Evolutionary conservation across 192 early-diverging fungal species (phyloP), one percentile per base, ranked within the genome.

Genomic region (Phycomyces nitens): DNA sequence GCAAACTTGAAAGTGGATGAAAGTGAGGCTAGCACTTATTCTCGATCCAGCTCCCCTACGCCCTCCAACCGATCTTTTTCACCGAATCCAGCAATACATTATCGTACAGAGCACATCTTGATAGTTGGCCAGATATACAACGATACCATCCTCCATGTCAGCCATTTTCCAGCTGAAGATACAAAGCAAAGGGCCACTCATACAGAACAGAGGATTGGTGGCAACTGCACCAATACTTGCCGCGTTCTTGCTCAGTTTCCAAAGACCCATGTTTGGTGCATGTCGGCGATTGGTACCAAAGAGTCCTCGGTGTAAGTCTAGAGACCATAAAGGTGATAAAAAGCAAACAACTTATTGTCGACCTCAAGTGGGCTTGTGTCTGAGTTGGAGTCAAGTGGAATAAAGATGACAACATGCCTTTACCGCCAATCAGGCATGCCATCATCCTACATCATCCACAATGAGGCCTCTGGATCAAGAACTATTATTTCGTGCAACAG

Each of bases 401-500:
- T 84, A 41, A 74, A 78, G 18, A 82, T 76, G 14, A 69, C 62
- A 3, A 65, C 75, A 20, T 79, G 80, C 78, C 27, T 82, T 70
- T 60, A 72, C 67, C 24, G 59, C 49, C 5, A 66, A 66, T 26
- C 58, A 34, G 7, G 74, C 43, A 62, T 64, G 43, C 53, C 71
- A 53, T 58, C 77, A 62, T 43, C 77, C 12, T 89, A 85, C 69
- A 87, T 89, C 24, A 82, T 89, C 16, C 70, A 83, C 23, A 77
- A 81, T 5, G 52, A 60, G 16, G 54, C 71, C 18, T 70, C 79
- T 50, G 75, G 77, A 16, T 76, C 85, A 26, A 60, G 87, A 24
- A 89, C 87, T 15, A 82, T 89, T 40, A 78, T 89, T 56, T 87
- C 84, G 56, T 80, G 83, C 56, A 87, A 82, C 43, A 72, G 70